Conservation (phyloP, 257 asterid species). For the Fraxinus americana region DNA sequence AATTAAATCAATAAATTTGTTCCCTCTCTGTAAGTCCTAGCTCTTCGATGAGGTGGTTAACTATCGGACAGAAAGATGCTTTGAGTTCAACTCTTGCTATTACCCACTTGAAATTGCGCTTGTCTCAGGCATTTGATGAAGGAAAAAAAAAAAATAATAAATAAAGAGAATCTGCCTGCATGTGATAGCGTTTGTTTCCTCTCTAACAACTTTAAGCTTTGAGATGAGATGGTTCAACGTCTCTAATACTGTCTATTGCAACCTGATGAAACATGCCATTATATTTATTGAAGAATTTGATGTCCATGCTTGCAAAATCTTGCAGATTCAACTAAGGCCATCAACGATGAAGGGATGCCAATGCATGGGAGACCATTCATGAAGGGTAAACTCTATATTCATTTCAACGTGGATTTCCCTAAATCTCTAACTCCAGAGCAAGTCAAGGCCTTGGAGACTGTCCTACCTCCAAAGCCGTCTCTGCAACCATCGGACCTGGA, state of each 20-base stretch:
- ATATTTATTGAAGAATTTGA: neutral
- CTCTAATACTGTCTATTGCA: neutral
- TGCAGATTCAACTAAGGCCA: conserved; percentile 42
- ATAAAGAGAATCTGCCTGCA: neutral
- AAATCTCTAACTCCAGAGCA: conserved; percentile 35
- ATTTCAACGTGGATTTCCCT: conserved; percentile 41
- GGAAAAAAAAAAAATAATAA: no score
- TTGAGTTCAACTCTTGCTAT: neutral
- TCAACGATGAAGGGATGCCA: conserved; percentile 56
- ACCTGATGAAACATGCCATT: neutral
- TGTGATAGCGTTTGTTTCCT: neutral
- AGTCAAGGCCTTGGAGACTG: conserved; percentile 31
- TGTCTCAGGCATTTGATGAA: neutral
- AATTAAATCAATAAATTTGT: no score
- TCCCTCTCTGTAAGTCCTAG: no score
- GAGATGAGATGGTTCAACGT: neutral
- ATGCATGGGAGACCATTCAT: conserved; percentile 42
- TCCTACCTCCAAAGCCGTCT: conserved; percentile 33
- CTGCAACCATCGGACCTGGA: conserved; percentile 42
- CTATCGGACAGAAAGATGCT: no score
- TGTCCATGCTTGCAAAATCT: neutral
- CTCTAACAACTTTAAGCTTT: neutral
- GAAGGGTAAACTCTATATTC: conserved; percentile 43
- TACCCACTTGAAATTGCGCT: neutral
- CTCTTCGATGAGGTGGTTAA: no score